phyloP scores from a whole-genome alignment of 2,329 filamentous ascomycete genomes.

The Botryotinia globosa region DNA sequence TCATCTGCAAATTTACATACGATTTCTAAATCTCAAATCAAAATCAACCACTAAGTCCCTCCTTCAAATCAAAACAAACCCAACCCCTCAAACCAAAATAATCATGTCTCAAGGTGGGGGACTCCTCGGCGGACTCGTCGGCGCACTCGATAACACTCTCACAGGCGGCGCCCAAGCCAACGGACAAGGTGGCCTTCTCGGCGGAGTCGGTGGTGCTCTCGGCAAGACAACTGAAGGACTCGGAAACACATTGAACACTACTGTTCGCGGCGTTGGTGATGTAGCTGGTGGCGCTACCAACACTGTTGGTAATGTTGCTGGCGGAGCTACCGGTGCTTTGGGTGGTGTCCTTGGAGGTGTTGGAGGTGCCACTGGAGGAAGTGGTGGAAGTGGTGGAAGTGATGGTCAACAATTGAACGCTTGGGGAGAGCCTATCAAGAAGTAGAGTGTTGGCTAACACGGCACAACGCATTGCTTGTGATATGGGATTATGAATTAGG shows the following conservation, averaged over 20 bases:
- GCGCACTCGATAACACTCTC: slow-evolving; percentile 41
- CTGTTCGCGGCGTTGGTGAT: slow-evolving; percentile 38
- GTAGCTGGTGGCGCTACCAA: slow-evolving; percentile 35
- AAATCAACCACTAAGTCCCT: neutral
- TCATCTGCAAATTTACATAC: neutral
- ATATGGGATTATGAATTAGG: neutral
- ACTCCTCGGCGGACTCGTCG: slow-evolving; percentile 29
- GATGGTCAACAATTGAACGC: slow-evolving; percentile 22
- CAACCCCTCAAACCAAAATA: neutral
- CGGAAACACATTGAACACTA: slow-evolving; percentile 38
- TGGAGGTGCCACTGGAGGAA: slow-evolving; percentile 22
- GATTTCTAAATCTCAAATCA: neutral
- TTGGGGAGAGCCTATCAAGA: slow-evolving; percentile 23
- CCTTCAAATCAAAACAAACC: neutral
- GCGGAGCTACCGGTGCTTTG: slow-evolving; percentile 3
- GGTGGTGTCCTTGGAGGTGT: slow-evolving; percentile 22
- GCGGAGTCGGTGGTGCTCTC: slow-evolving; percentile 36
- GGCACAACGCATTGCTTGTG: neutral
- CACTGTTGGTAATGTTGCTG: slow-evolving; percentile 17
- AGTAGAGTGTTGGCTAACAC: neutral
- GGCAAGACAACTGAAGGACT: slow-evolving; percentile 41
- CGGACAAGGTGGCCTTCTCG: slow-evolving; percentile 42
- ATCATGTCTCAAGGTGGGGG: slow-evolving; percentile 21
- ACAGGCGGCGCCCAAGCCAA: slow-evolving; percentile 42
- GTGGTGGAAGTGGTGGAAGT: slow-evolving; percentile 14